These are phyloP conservation scores for Phytophthora pluvialis DNA, from an alignment of 352 stramenopile genomes.

Conservation along the genomic window DNA sequence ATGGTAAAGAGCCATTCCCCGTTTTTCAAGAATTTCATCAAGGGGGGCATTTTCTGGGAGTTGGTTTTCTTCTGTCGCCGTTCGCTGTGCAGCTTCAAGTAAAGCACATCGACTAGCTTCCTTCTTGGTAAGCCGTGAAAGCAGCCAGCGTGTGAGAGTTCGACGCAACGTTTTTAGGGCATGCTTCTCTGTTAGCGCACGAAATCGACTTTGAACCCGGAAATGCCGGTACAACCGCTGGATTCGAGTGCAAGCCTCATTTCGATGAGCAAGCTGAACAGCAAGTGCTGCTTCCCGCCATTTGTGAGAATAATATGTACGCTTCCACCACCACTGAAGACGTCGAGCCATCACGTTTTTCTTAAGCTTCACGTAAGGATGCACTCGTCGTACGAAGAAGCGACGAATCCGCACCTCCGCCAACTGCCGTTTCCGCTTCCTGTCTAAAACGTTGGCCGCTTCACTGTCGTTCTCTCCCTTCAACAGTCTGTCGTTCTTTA, in stretches of 20 bases:
- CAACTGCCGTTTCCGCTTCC: slow-evolving; percentile 21
- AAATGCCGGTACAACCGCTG: slow-evolving; percentile 47
- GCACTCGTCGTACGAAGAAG: slow-evolving; percentile 59
- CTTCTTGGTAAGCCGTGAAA: slow-evolving; percentile 49
- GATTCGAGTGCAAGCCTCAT: slow-evolving; percentile 46
- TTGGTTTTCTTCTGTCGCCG: neutral
- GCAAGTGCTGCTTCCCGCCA: slow-evolving; percentile 35
- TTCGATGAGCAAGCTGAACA: slow-evolving; percentile 16
- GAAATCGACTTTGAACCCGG: slow-evolving; percentile 40
- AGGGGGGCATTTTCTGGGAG: slow-evolving; percentile 33
- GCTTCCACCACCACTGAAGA: slow-evolving; percentile 57
- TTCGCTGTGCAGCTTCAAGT: slow-evolving; percentile 25
- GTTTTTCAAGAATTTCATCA: slow-evolving; percentile 38
- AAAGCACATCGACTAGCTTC: slow-evolving; percentile 43
- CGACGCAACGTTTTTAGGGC: slow-evolving; percentile 38
- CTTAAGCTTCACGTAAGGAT: slow-evolving; percentile 50
- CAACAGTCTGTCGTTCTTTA: neutral
- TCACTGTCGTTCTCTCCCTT: neutral
- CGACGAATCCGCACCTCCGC: slow-evolving; percentile 45
- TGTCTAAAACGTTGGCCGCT: neutral
- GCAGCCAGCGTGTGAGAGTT: slow-evolving; percentile 54
- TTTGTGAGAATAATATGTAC: slow-evolving; percentile 18
- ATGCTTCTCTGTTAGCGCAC: slow-evolving; percentile 40
- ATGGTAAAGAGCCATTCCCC: slow-evolving; percentile 53
- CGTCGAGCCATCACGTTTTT: slow-evolving; percentile 57